Conservation (phyloP, 169 alveolate genomes). For the Babesia bovis region DNA sequence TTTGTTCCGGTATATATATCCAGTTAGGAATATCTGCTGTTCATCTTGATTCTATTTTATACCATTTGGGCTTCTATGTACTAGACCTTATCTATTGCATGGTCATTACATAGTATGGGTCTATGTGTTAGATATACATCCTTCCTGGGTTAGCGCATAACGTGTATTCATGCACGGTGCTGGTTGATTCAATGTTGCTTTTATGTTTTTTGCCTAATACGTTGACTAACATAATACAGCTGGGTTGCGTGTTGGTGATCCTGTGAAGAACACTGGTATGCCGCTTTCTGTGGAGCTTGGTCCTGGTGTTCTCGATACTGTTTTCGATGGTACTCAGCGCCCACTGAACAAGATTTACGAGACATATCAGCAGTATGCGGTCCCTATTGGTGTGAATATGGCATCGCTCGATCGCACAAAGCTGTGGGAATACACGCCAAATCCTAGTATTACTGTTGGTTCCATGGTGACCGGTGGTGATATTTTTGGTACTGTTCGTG, state of each 20-base stretch:
- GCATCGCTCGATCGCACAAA: constrained; percentile 89
- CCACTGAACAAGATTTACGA: constrained; percentile 93
- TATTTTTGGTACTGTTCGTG: constrained; percentile 92
- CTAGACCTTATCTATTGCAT: background rate
- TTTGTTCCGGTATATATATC: background rate
- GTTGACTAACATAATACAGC: constrained; percentile 67
- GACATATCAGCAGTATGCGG: constrained; percentile 85
- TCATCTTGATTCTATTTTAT: background rate
- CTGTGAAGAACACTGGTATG: constrained; percentile 95
- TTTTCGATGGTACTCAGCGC: constrained; percentile 98
- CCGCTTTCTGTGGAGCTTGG: constrained; percentile 97
- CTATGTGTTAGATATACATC: too few relatives aligned
- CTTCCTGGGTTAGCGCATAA: too few relatives aligned
- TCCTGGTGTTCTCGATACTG: constrained; percentile 95
- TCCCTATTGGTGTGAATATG: constrained; percentile 96
- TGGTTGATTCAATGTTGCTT: too few relatives aligned
- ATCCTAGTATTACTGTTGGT: constrained; percentile 85
- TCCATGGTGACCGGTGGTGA: constrained; percentile 97
- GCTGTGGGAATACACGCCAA: constrained; percentile 92
- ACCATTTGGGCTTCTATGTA: background rate
- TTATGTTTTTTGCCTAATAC: background rate
- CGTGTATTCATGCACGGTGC: too few relatives aligned
- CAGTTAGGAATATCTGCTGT: background rate
- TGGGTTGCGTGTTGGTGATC: constrained; percentile 98
- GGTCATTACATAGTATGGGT: too few relatives aligned